Base-by-base conservation (phyloP, 2,329 filamentous ascomycete species). In the Amylocarpus encephaloides region DNA sequence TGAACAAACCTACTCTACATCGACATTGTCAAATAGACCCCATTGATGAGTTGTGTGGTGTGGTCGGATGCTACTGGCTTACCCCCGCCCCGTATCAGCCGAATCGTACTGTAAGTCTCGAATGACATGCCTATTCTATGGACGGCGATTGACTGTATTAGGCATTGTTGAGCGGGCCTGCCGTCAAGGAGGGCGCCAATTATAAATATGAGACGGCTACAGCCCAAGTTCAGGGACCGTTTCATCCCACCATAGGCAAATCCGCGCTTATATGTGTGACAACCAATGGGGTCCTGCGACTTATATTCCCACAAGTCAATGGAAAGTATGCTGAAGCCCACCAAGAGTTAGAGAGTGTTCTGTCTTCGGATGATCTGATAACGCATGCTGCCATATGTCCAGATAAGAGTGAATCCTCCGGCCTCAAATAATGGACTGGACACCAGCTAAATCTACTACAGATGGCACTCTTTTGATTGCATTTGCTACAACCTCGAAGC, bases 11-110 rank as follows among this genome's bases (percentile, higher is more conserved):
- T 50, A 78, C 75, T 30, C 66, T 79, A 9, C 74, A 75, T 44
- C 78, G 83, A 38, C 77, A 75, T 49, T 84, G 82, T 68, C 76
- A 83, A 19, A 67, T 73, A n/a, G 89, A 92, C 62, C 70, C 78
- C 1, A 73, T 83, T 47, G 86, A 90, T 60, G 88, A 95, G 64
- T 73, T 88, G 34, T 82, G 86, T 57, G 80, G 83, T 44, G 74
- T 95, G 5, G 88, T 94, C 6, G 93, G 92, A 3, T 79, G 89
- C 65, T 86, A 88, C 68, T 98, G 93, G 93, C 73, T 97, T 48
- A 67, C 65, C 39, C 26, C 64, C n/a, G 55, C 58, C 16, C 56
- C 62, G 18, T 57, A 59, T 41, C 57, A 58, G 38, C 51, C 53
- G 36, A 55, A 54, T 33, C 58, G 65, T 39, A 53, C 60, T 35